Percentiles rank a stretch among this genome's conserved stretches.
phyloP scores from a whole-genome alignment of 768 basidiomycete species.

The Suillus alpinus region DNA sequence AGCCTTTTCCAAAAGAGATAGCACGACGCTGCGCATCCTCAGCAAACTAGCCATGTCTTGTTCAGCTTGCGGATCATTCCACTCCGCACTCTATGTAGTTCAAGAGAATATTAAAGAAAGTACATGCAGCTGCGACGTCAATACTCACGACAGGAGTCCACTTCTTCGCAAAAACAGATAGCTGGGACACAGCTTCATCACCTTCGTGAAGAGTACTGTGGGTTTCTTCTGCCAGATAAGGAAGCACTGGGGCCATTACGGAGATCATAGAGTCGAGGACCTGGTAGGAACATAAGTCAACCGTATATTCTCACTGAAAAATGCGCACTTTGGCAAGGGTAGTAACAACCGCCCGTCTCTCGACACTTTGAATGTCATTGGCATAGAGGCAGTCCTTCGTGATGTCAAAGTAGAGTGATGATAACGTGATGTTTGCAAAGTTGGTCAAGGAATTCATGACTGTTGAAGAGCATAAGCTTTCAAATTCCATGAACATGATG shows the following conservation, averaged over 20 bases:
- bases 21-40: slow-evolving; percentile 54
- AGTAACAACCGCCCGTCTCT: slow-evolving; percentile 65
- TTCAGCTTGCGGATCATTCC: slow-evolving; percentile 58
- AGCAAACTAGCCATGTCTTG: slow-evolving; percentile 65
- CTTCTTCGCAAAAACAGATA: slow-evolving; percentile 66
- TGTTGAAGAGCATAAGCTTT: slow-evolving; percentile 29
- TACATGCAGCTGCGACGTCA: not conserved
- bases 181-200: slow-evolving; percentile 21
- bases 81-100: slow-evolving; percentile 47
- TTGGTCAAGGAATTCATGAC: slow-evolving; percentile 70
- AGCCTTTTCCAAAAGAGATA: slow-evolving; percentile 73
- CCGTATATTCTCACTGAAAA: not conserved
- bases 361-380: slow-evolving; percentile 43
- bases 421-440: slow-evolving; percentile 82
- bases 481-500: not conserved
- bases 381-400: slow-evolving; percentile 91
- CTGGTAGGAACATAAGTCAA: slow-evolving; percentile 33
- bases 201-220: slow-evolving; percentile 36
- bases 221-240: slow-evolving; percentile 90
- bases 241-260: slow-evolving; percentile 81
- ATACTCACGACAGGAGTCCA: slow-evolving; percentile 68
- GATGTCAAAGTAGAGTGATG: slow-evolving; percentile 89
- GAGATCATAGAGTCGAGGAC: slow-evolving; percentile 63
- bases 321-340: slow-evolving; percentile 64
- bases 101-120: slow-evolving; percentile 1